Evolutionary conservation across 2,329 filamentous ascomycete species (phyloP).

Genomic region (Trematosphaeria pertusa): DNA sequence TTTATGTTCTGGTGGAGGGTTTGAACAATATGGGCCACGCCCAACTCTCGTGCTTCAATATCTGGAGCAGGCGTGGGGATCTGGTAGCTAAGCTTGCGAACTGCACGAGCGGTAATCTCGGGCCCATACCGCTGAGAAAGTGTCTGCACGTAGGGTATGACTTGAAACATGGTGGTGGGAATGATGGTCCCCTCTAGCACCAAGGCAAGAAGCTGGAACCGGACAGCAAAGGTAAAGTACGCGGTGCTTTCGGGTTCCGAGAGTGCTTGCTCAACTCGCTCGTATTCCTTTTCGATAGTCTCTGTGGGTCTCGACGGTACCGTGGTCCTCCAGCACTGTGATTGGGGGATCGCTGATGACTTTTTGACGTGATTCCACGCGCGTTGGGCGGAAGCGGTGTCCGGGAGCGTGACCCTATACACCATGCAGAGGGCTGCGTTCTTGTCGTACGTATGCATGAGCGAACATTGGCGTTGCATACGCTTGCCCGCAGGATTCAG

Average conservation of each 20-base stretch:
- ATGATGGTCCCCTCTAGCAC: constrained; percentile 32
- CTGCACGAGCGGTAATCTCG: constrained; percentile 69
- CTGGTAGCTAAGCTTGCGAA: constrained; percentile 72
- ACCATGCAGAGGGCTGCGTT: constrained; percentile 58
- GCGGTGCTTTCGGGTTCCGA: neutral
- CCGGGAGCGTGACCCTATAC: constrained; percentile 51
- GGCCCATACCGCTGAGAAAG: constrained; percentile 46
- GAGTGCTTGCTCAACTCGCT: constrained; percentile 66
- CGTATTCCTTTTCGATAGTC: constrained; percentile 64
- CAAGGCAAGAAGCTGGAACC: constrained; percentile 34
- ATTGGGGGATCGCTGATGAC: constrained; percentile 25
- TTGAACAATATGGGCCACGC: constrained; percentile 6
- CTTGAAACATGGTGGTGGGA: constrained; percentile 17
- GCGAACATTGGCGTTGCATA: constrained; percentile 41
- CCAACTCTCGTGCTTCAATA: constrained; percentile 15
- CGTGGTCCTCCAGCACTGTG: constrained; percentile 21
- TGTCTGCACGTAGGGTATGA: constrained; percentile 30
- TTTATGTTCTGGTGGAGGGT: constrained; percentile 18
- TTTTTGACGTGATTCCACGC: constrained; percentile 44
- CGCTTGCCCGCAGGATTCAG: constrained; percentile 7
- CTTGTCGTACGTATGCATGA: constrained; percentile 47
- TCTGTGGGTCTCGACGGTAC: constrained; percentile 59
- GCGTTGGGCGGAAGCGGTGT: constrained; percentile 24
- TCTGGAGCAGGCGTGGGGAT: constrained; percentile 28
- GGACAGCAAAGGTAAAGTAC: constrained; percentile 22